A percentile compares a stretch with the other conserved stretches of the same genome.
phyloP scores from a whole-genome alignment of 2,329 filamentous ascomycete species.

The Chalaropsis thielavioides region DNA sequence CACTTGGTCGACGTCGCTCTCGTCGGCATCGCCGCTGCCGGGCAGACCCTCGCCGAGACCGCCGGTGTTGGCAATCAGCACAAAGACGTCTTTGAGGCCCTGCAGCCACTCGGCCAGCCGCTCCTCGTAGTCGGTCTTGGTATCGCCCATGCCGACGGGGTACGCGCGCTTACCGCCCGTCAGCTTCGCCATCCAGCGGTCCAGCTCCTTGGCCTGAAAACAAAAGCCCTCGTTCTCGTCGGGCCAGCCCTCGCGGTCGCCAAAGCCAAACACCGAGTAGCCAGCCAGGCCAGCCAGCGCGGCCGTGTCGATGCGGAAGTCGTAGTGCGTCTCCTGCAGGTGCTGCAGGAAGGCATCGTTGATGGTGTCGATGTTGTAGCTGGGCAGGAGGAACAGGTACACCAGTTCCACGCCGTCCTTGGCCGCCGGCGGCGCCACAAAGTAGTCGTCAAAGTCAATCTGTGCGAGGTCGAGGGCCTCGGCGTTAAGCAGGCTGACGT shows the following conservation, averaged over 20 bases:
- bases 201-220: conserved; percentile 76
- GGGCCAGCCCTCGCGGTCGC: conserved; percentile 83
- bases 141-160: conserved; percentile 76
- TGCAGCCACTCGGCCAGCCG: conserved; percentile 62
- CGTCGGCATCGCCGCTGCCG: conserved; percentile 68
- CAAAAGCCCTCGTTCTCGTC: conserved; percentile 84
- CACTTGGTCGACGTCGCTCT: conserved; percentile 65
- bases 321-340: conserved; percentile 82
- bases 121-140: conserved; percentile 54
- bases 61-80: conserved; percentile 45
- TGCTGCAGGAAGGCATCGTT: conserved; percentile 78
- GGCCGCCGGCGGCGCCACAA: conserved; percentile 58
- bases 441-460: conserved; percentile 86
- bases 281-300: conserved; percentile 63
- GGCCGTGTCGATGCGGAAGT: conserved; percentile 88
- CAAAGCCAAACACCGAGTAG: conserved; percentile 89
- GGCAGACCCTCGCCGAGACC: conserved; percentile 49
- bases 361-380: conserved; percentile 90
- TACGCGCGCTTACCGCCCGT: conserved; percentile 76
- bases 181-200: conserved; percentile 95
- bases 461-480: conserved; percentile 66
- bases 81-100: conserved; percentile 59
- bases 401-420: conserved; percentile 47
- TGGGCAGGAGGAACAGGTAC: conserved; percentile 74
- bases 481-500: conserved; percentile 36